Percentiles rank a stretch among this genome's conserved stretches.
Conservation (phyloP, 1,284 basidiomycete genomes). For the Cystobasidium pallidum region DNA sequence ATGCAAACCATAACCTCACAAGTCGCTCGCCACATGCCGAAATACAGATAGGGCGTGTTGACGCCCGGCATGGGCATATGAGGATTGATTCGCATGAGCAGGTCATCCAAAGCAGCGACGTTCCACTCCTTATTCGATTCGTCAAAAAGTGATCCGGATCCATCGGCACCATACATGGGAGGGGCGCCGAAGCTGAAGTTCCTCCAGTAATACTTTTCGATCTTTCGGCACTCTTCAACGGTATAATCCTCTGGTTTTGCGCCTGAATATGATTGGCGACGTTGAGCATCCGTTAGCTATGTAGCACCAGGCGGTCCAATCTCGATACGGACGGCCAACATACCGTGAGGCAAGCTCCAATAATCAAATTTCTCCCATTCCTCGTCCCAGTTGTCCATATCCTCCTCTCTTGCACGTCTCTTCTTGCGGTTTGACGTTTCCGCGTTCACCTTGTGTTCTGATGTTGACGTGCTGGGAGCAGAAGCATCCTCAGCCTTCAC, state of each 20-base stretch:
- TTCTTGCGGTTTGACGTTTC: slow-evolving; percentile 16
- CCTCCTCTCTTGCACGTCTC: slow-evolving; percentile 24
- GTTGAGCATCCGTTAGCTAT: background rate
- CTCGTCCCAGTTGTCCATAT: slow-evolving; percentile 41
- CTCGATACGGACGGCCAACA: background rate
- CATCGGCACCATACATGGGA: slow-evolving; percentile 96
- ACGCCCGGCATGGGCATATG: slow-evolving; percentile 78
- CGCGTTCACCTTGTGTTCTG: background rate
- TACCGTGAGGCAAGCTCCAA: slow-evolving; percentile 49
- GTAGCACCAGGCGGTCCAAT: no score
- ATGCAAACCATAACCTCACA: slow-evolving; percentile 55
- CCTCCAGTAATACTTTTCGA: slow-evolving; percentile 92
- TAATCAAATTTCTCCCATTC: slow-evolving; percentile 52
- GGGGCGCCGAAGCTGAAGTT: slow-evolving; percentile 83
- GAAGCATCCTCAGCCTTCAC: background rate
- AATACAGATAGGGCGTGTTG: slow-evolving; percentile 96
- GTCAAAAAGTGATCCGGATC: slow-evolving; percentile 78
- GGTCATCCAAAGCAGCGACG: slow-evolving; percentile 83
- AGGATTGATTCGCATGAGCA: slow-evolving; percentile 77
- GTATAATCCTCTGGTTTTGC: slow-evolving; percentile 76
- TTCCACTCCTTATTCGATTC: slow-evolving; percentile 85
- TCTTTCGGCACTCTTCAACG: slow-evolving; percentile 77
- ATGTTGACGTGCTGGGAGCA: slow-evolving; percentile 7
- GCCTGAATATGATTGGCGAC: slow-evolving; percentile 55
- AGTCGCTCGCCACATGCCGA: slow-evolving; percentile 98